Evolutionary conservation across 331 rosid species (phyloP).

Genomic region (Malus hybrid): DNA sequence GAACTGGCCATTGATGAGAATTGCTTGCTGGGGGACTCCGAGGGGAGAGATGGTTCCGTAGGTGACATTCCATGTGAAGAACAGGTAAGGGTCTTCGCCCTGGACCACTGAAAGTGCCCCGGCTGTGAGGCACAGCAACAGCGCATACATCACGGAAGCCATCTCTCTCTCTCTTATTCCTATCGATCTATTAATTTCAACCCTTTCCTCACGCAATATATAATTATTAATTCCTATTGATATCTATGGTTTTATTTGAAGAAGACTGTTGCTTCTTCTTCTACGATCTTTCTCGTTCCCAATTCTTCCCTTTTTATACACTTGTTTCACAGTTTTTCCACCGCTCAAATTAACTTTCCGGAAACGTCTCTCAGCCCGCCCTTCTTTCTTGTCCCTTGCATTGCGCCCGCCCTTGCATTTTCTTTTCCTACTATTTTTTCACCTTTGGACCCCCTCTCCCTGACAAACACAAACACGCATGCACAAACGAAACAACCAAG

Average conservation of each 20-base stretch:
- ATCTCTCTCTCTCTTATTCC: neutral
- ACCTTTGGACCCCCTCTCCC: neutral
- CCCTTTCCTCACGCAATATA: neutral
- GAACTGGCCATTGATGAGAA: constrained; percentile 51
- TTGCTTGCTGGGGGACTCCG: constrained; percentile 46
- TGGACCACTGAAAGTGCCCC: neutral
- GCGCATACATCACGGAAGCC: neutral
- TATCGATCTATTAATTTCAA: neutral
- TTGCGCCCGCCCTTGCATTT: neutral
- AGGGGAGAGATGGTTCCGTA: constrained; percentile 53
- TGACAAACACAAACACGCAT: neutral
- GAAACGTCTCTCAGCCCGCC: neutral
- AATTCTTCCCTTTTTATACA: neutral
- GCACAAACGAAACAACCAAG: neutral
- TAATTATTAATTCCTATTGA: neutral
- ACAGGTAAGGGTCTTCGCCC: constrained; percentile 49
- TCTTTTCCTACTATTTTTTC: neutral
- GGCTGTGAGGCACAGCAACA: constrained; percentile 1
- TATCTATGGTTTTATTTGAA: neutral
- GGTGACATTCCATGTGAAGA: constrained; percentile 49
- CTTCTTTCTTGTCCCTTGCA: neutral
- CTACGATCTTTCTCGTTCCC: neutral
- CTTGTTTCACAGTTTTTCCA: neutral
- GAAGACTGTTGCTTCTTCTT: neutral
- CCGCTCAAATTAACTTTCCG: neutral